These are phyloP conservation scores for Chaetomiaceae sp. DNA, from an alignment of 2,329 filamentous ascomycete species.

Conservation along the genomic window DNA sequence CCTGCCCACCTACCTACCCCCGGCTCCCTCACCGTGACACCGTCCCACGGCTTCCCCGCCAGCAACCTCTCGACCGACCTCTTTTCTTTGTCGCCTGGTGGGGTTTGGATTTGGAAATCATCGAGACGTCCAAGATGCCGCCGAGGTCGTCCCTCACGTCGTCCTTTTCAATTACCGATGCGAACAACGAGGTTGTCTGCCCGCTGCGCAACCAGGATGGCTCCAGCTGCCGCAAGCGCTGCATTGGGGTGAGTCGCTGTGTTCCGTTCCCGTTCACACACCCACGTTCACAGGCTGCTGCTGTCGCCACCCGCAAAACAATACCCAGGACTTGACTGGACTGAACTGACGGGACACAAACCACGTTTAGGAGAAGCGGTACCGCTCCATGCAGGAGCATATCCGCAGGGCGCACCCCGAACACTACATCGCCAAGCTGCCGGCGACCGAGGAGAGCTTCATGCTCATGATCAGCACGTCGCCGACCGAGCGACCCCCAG, in stretches of 20 bases:
- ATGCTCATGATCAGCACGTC: constrained; percentile 91
- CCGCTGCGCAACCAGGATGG: constrained; percentile 94
- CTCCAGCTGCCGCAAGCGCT: constrained; percentile 94
- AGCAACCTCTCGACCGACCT: constrained; percentile 17
- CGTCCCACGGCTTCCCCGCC: no score
- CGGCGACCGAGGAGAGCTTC: constrained; percentile 97
- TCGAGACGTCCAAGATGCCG: constrained; percentile 61
- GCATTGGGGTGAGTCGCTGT: constrained; percentile 79
- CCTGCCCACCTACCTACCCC: constrained; percentile 14
- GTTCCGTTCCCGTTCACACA: not conserved
- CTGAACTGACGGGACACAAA: constrained; percentile 20
- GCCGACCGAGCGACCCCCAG: constrained; percentile 43
- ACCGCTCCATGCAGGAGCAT: constrained; percentile 99
- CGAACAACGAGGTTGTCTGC: constrained; percentile 94
- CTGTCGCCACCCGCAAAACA: constrained; percentile 3
- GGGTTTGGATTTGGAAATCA: constrained; percentile 35
- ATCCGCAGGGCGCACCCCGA: constrained; percentile 95
- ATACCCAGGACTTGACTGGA: not conserved
- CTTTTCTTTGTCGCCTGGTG: constrained; percentile 43
- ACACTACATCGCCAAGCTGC: constrained; percentile 95
- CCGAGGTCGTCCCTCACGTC: constrained; percentile 80
- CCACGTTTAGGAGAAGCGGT: constrained; percentile 43
- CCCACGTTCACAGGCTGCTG: not conserved
- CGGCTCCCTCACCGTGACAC: no score
- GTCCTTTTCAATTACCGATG: constrained; percentile 87